Percentiles rank a stretch among this genome's conserved stretches.
These are phyloP conservation scores for Monosiga brevicollis DNA, from an alignment of 78 protist genomes.

Conservation along the genomic window DNA sequence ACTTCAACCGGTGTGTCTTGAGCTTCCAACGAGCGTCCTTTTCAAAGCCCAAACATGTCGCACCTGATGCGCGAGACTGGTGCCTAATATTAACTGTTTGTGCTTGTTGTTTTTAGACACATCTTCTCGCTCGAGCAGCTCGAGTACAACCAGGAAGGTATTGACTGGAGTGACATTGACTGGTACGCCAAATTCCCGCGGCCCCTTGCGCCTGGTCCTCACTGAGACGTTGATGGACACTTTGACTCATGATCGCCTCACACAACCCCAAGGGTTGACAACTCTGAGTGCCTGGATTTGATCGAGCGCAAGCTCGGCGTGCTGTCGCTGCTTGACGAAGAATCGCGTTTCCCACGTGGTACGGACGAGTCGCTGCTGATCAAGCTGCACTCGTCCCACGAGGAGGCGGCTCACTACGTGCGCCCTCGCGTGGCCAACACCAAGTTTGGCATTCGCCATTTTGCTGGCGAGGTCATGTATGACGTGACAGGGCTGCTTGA, in stretches of 20 bases:
- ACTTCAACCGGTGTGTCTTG: conserved; percentile 39
- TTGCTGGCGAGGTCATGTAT: conserved; percentile 75
- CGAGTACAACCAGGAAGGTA: conserved; percentile 31
- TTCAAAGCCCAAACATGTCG: neutral
- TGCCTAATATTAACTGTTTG: neutral
- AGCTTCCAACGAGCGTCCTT: neutral
- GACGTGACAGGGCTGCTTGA: conserved; percentile 19
- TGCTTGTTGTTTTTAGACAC: neutral
- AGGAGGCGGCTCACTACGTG: neutral
- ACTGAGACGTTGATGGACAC: too few species aligned
- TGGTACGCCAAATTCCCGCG: too few species aligned
- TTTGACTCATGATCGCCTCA: neutral
- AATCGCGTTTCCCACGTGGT: conserved; percentile 11
- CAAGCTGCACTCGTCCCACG: conserved; percentile 18
- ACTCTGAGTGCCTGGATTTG: conserved; percentile 4
- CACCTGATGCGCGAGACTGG: neutral
- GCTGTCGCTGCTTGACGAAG: conserved; percentile 21
- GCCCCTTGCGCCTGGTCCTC: too few species aligned
- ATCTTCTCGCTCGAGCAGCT: conserved; percentile 11
- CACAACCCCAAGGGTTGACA: too few species aligned
- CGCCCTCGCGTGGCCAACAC: conserved; percentile 8
- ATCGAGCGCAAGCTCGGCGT: conserved; percentile 12
- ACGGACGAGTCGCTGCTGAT: conserved; percentile 8
- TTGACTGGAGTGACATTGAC: conserved; percentile 18
- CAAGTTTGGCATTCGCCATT: conserved; percentile 51